phyloP scores from a whole-genome alignment of 2,329 filamentous ascomycete species.

The Fusarium sp. region DNA sequence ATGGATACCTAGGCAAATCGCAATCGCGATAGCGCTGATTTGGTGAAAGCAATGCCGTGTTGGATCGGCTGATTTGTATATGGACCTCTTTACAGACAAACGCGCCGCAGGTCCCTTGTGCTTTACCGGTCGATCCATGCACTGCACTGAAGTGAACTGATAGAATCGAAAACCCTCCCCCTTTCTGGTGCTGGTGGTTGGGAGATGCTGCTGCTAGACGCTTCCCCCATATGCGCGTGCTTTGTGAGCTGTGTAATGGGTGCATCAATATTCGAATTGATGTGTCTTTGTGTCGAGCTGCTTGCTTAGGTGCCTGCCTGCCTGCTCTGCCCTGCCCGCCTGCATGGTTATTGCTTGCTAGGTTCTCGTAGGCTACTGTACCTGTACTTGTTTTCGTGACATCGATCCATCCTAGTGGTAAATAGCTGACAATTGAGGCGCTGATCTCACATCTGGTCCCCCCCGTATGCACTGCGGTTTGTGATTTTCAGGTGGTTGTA shows the following conservation, averaged over 20 bases:
- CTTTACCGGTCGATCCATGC: constrained; percentile 41
- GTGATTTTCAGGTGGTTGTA: constrained; percentile 37
- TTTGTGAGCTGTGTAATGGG: constrained; percentile 15
- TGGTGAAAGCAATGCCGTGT: constrained; percentile 24
- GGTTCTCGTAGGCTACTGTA: constrained; percentile 10
- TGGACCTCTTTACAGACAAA: constrained; percentile 31
- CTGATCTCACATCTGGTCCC: constrained; percentile 46
- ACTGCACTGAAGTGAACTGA: constrained; percentile 37
- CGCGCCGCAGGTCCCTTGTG: constrained; percentile 30
- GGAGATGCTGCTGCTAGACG: constrained; percentile 15
- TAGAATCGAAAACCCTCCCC: constrained; percentile 24
- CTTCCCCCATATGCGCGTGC: constrained; percentile 18
- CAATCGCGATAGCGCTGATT: constrained; percentile 1
- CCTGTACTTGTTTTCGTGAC: constrained; percentile 25
- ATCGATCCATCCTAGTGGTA: constrained; percentile 22
- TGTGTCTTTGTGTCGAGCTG: constrained; percentile 9
- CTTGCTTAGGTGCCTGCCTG: constrained; percentile 14
- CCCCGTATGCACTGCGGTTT: constrained; percentile 29
- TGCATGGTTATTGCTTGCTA: constrained; percentile 18
- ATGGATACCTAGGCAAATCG: neutral
- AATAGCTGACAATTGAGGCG: constrained; percentile 32
- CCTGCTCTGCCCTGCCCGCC: constrained; percentile 3
- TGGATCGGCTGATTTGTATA: constrained; percentile 28
- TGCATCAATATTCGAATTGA: constrained; percentile 30
- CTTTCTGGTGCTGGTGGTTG: constrained; percentile 16